Conservation (phyloP, 176 grass and related monocot genomes). For the Melocanna baccifera region DNA sequence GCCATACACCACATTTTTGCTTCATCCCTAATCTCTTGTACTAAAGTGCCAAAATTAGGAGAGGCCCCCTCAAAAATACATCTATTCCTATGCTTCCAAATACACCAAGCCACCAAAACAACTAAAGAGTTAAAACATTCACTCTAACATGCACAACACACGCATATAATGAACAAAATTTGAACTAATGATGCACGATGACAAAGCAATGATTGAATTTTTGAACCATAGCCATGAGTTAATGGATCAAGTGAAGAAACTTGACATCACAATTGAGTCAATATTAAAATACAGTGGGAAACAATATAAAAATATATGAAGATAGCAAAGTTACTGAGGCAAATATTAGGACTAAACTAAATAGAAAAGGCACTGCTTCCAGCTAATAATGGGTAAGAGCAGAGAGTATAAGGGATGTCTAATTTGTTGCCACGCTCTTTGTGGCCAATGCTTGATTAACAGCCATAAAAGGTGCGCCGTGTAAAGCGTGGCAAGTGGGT, state of each 20-base stretch:
- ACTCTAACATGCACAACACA: constrained; percentile 4
- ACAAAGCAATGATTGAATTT: background rate
- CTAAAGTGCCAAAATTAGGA: too few species aligned
- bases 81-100: too few species aligned
- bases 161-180: background rate
- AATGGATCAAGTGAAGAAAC: background rate
- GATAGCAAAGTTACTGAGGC: background rate
- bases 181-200: background rate
- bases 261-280: background rate
- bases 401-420: background rate
- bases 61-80: too few species aligned
- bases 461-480: background rate
- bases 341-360: constrained; percentile 11
- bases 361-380: constrained; percentile 1
- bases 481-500: background rate
- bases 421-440: background rate
- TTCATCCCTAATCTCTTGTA: too few species aligned
- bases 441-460: background rate
- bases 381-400: background rate
- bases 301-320: background rate
- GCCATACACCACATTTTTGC: too few species aligned
- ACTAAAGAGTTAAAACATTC: too few species aligned
- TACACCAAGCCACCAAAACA: too few species aligned
- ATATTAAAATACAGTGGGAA: background rate
- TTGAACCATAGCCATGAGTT: background rate